phyloP scores from a whole-genome alignment of 2,329 filamentous ascomycete species.

The Trichothecium roseum region DNA sequence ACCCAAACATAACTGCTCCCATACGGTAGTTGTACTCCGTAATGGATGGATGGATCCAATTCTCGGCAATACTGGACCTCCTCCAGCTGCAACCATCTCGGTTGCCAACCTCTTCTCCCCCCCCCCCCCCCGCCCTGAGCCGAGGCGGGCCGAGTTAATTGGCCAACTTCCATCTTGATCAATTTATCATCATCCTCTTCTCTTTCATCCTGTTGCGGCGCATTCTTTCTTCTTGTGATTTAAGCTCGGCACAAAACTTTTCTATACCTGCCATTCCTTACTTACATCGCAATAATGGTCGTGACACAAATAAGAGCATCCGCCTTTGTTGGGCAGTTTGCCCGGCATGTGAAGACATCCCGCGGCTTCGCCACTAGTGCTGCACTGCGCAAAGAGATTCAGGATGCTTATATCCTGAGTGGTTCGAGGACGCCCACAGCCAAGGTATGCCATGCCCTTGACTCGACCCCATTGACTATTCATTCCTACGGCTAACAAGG shows the following conservation, averaged over 20 bases:
- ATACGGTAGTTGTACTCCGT: no score
- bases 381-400: slow-evolving; percentile 53
- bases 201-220: slow-evolving; percentile 2
- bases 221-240: neutral
- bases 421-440: slow-evolving; percentile 82
- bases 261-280: neutral
- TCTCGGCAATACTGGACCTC: no score
- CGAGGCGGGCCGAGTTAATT: slow-evolving; percentile 23
- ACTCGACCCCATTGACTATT: neutral
- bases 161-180: slow-evolving; percentile 4
- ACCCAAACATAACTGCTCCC: no score
- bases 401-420: slow-evolving; percentile 89
- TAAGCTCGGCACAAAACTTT: neutral
- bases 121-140: slow-evolving; percentile 20
- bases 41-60: no score
- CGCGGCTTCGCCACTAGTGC: slow-evolving; percentile 37
- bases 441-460: slow-evolving; percentile 47
- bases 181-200: slow-evolving; percentile 4
- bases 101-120: neutral
- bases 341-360: slow-evolving; percentile 26
- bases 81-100: no score
- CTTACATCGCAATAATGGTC: slow-evolving; percentile 16
- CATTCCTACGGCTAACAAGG: neutral
- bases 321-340: slow-evolving; percentile 22
- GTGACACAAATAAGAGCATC: slow-evolving; percentile 22